These are phyloP conservation scores for Aspergillus sp. DNA, from an alignment of 2,329 filamentous ascomycete genomes.

Conservation along the genomic window DNA sequence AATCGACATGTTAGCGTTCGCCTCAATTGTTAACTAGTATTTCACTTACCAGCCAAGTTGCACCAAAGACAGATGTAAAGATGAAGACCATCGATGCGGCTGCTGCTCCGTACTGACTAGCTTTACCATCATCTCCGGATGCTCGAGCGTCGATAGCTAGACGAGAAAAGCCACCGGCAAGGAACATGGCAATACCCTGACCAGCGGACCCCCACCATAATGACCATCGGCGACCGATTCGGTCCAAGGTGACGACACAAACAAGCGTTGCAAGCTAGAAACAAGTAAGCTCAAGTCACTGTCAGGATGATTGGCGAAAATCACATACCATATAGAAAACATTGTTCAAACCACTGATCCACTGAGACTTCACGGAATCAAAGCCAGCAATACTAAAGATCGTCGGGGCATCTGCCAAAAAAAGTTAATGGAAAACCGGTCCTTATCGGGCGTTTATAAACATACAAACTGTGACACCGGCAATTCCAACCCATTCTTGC, in stretches of 20 bases:
- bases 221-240: conserved; percentile 65
- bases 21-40: too few species aligned
- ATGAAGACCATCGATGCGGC: conserved; percentile 68
- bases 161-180: conserved; percentile 59
- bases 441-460: background rate
- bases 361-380: conserved; percentile 55
- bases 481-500: conserved; percentile 67
- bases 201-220: conserved; percentile 63
- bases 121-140: conserved; percentile 42
- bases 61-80: conserved; percentile 61
- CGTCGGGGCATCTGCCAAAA: conserved; percentile 38
- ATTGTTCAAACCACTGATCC: conserved; percentile 58
- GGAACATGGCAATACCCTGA: conserved; percentile 64
- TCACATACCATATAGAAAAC: conserved; percentile 50
- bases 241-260: conserved; percentile 65
- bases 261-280: conserved; percentile 59
- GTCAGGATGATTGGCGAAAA: background rate
- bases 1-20: conserved; percentile 42
- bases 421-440: too few species aligned
- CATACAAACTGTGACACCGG: conserved; percentile 59
- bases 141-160: conserved; percentile 47
- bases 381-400: conserved; percentile 67
- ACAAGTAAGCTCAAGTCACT: background rate
- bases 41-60: conserved; percentile 50
- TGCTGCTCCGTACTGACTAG: conserved; percentile 55